Percentiles rank a stretch among this genome's conserved stretches.
Conservation (phyloP, 1,284 basidiomycete species). For the Neotropicomus parvogracilis region DNA sequence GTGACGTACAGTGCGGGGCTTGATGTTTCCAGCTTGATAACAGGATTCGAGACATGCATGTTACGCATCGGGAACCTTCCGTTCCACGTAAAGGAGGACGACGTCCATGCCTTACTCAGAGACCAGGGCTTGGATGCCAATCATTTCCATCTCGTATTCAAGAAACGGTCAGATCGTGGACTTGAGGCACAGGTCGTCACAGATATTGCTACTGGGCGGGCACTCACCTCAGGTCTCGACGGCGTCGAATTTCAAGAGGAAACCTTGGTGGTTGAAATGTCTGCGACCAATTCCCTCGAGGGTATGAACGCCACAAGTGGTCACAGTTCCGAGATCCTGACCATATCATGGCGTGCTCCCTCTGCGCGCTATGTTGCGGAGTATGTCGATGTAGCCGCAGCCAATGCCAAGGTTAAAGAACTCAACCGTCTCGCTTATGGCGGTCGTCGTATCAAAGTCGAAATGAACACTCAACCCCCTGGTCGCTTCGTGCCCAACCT, state of each 20-base stretch:
- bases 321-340: slow-evolving; percentile 36
- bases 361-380: slow-evolving; percentile 38
- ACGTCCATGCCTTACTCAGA: slow-evolving; percentile 39
- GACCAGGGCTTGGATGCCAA: slow-evolving; percentile 36
- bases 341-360: slow-evolving; percentile 44
- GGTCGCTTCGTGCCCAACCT: slow-evolving; percentile 24
- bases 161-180: slow-evolving; percentile 14
- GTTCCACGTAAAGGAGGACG: slow-evolving; percentile 32
- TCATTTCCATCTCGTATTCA: slow-evolving; percentile 34
- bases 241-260: slow-evolving; percentile 43
- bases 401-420: slow-evolving; percentile 24
- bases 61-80: slow-evolving; percentile 45
- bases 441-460: slow-evolving; percentile 42
- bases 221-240: slow-evolving; percentile 39
- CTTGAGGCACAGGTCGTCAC: slow-evolving; percentile 40
- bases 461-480: slow-evolving; percentile 37
- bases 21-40: slow-evolving; percentile 38
- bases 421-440: slow-evolving; percentile 35
- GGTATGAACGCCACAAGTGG: slow-evolving; percentile 38
- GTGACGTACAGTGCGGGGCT: slow-evolving; percentile 49
- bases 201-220: slow-evolving; percentile 36
- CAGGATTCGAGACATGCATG: slow-evolving; percentile 49
- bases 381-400: slow-evolving; percentile 28
- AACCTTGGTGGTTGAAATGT: slow-evolving; percentile 38
- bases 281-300: slow-evolving; percentile 33